Base-by-base conservation (phyloP, 1,284 basidiomycete species). In the Boletus albobrunnescens region DNA sequence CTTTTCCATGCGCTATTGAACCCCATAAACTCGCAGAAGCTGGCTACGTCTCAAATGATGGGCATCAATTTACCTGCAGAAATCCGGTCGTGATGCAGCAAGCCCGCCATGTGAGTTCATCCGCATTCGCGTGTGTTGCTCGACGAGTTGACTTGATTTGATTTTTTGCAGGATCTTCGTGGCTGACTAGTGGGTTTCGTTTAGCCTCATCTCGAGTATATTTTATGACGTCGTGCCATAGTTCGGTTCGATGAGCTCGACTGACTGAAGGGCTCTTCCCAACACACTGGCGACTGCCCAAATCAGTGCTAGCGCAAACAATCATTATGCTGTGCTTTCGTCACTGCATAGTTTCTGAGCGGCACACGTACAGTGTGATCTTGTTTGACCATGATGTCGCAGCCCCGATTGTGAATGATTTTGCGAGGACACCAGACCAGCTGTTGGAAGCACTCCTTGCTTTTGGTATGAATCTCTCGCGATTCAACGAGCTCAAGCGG, bases 291-390 rank as follows among this genome's bases (percentile, higher is more conserved):
- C 60, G 3, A 71, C 74, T 2, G 47, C 59, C 12, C 55, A 55
- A 16, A 79, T 82, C 47, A 50, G 49, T 1, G 53, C 57, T 16
- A 44, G 32, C 1, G 61, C 69, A 39, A 65, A 81, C 52, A 78
- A 83, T 54, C 63, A 80, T 32, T 72, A 80, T 20, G 78, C 81
- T 2, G 81, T 81, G 0, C 75, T 74, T 40, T 79, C 77, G 0
- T 75, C 81, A 0, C 50, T 81, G 7, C 57, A 77, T 48, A 64
- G 65, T 7, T 82, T 82, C 56, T 83, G 80, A 80, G 59, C 67
- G 10, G 73, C 81, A 6, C 72, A 80, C 7, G 68, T 84, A 84
- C 54, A 79, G 75, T 17, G 69, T 83, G 36, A 53, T 82, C 19
- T 56, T 82, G 12, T 84, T 82, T 55, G 63, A 78, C 42, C 45